Base-by-base conservation (phyloP, 352 stramenopile genomes). In the Hyphochytrium catenoides region DNA sequence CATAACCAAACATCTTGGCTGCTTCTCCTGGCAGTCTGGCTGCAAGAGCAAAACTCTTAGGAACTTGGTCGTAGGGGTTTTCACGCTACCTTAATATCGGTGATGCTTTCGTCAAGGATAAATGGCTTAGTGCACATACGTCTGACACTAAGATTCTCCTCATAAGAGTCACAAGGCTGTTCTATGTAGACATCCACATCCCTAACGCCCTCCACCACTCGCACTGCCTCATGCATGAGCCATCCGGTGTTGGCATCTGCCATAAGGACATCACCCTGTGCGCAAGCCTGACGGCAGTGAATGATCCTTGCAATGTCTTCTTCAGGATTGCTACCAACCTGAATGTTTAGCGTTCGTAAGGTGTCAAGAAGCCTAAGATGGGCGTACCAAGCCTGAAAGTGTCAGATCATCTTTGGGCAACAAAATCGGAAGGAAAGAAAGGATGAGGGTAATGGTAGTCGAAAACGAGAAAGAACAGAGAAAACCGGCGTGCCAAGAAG, bases 81-180 rank as follows among this genome's bases (percentile, higher is more conserved):
- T n/a, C n/a, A n/a, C n/a, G n/a, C n/a, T n/a, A n/a, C n/a, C 6
- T 44, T 11, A 3, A 44, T 26, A 3, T 15, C 26, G 22, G 38
- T 33, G 31, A 44, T 44, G 38, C 22, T 43, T 33, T 44, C 38
- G 24, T 44, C 38, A 8, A 44, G 30, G 31, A 44, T 41, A 19
- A 44, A 40, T 6, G 38, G 38, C 11, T 43, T 29, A 20, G 28
- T n/a, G 4, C 18, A 21, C 14, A 29, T 29, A 11, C 38, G 27
- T 3, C 38, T 22, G 5, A 44, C 8, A 1, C 30, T 7, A 3
- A 44, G 14, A 18, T 33, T 41, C 38, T 44, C 38, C 12, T 36
- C 38, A 18, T 44, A 44, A 4, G 29, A 33, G 4, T 4, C n/a
- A 20, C 38, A 44, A 9, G 38, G 38, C 31, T 44, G 38, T 25